Percentiles rank a stretch among this genome's conserved stretches.
Conservation (phyloP, 139 green algal species). For the Dunaliella primolecta region DNA sequence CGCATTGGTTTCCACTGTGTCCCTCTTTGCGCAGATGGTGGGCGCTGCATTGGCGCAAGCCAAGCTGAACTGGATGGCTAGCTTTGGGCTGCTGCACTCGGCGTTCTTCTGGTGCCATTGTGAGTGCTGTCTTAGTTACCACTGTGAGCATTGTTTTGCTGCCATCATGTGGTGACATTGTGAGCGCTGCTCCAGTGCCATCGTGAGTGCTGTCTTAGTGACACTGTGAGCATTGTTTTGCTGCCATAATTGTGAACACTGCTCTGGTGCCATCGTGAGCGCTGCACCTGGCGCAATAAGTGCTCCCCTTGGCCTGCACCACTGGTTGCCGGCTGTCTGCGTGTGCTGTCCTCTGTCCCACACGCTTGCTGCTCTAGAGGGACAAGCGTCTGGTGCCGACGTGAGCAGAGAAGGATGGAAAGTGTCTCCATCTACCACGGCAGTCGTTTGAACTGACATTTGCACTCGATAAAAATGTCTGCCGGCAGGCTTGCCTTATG, state of each 20-base stretch:
- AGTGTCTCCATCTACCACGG: too few relatives aligned
- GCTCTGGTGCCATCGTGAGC: conserved; percentile 95
- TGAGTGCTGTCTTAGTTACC: too few relatives aligned
- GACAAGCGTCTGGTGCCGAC: too few relatives aligned
- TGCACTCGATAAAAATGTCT: too few relatives aligned
- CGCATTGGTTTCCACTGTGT: not conserved
- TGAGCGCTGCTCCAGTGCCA: conserved; percentile 90
- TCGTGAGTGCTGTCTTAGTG: conserved; percentile 98
- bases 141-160: conserved; percentile 36
- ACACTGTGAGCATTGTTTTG: conserved; percentile 44
- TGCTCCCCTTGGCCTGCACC: not conserved
- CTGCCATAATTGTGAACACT: too few relatives aligned
- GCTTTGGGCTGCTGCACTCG: conserved; percentile 79
- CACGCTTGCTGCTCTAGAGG: too few relatives aligned
- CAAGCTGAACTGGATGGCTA: conserved; percentile 69
- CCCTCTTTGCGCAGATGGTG: conserved; percentile 21
- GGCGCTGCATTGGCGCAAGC: conserved; percentile 31
- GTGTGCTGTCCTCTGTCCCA: not conserved
- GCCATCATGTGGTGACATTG: too few relatives aligned
- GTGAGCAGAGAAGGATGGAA: too few relatives aligned
- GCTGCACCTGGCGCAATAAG: conserved; percentile 30
- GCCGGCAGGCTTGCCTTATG: too few relatives aligned
- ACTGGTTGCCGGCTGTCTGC: not conserved
- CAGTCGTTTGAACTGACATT: too few relatives aligned
- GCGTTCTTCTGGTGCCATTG: conserved; percentile 94